Base-by-base conservation (phyloP, 2,329 filamentous ascomycete genomes). In the Penicillium glabrum region DNA sequence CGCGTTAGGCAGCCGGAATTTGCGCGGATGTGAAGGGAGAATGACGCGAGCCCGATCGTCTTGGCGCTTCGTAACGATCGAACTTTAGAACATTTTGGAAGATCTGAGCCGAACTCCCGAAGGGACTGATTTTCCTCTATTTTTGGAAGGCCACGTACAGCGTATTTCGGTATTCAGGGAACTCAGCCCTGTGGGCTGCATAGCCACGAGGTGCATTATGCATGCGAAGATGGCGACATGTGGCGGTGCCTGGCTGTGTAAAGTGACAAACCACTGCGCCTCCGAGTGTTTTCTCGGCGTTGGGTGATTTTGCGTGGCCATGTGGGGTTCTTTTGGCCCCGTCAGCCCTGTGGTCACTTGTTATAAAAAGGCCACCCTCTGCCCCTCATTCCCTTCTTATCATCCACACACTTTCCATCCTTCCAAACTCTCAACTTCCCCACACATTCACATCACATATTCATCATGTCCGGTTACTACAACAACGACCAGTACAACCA, bases 401-500 rank as follows among this genome's bases (percentile, higher is more conserved):
- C 52, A 26, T 39, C 45, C 52, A 31, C 46, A 29, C 46, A 33
- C 19, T 29, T 41, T 56, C 46, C 55, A 47, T 35, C 48, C 59
- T 54, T 56, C 45, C 44, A 46, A 46, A 37, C 21, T 37, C 53
- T 44, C 46, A 44, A 45, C 23, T 43, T 51, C 44, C 31, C 26
- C 47, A 47, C 60, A 57, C 44, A 49, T 41, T 26, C 37, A 53
- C 45, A 33, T 51, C 46, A 23, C 29, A 29, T 35, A 10, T 27
- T 48, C 45, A 59, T 24, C 33, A 67, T 67, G 61, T 65, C 66
- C 39, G 67, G 68, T 50, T 69, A 69, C 66, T 61, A 64, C 44
- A 63, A 67, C 55, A 68, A 69, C 66, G 59, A 64, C 52, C 64
- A 69, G 44, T 64, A 68, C 51, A 63, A 65, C 51, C 61, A 63